Conservation (phyloP, 768 basidiomycete species). For the Cubamyces lactineus region DNA sequence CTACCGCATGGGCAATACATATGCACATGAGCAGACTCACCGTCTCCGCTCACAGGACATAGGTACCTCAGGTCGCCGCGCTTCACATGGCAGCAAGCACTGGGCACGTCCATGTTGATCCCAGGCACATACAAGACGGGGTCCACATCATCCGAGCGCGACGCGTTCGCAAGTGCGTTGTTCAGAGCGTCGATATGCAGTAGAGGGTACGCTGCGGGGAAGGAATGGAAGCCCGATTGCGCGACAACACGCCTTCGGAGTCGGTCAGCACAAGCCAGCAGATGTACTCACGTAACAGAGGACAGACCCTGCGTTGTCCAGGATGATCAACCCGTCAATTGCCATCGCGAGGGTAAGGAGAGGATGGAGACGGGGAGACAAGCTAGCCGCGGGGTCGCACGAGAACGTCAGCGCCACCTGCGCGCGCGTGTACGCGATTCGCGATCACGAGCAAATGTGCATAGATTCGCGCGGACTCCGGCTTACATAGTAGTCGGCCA, state of each 20-base stretch:
- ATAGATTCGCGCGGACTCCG: background rate
- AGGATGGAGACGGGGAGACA: background rate
- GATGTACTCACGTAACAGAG: background rate
- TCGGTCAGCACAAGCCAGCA: background rate
- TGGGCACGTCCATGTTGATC: constrained; percentile 51
- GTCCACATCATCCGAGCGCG: constrained; percentile 60
- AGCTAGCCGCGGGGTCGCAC: background rate
- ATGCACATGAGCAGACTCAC: constrained; percentile 49
- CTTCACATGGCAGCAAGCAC: constrained; percentile 83
- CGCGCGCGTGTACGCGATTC: background rate
- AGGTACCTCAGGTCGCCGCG: constrained; percentile 76
- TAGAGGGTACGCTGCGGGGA: constrained; percentile 75
- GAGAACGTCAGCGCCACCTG: background rate
- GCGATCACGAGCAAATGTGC: background rate
- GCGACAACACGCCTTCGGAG: constrained; percentile 61
- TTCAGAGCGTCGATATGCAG: constrained; percentile 87
- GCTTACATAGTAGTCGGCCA: too few relatives aligned
- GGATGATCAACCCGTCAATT: constrained; percentile 80
- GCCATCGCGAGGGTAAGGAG: constrained; percentile 48
- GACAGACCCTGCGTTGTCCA: constrained; percentile 74
- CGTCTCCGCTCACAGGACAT: constrained; percentile 82
- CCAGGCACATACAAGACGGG: constrained; percentile 72
- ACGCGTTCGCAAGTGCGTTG: constrained; percentile 63
- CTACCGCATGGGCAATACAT: background rate
- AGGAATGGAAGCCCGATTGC: constrained; percentile 86